Base-by-base conservation (phyloP, 2,329 filamentous ascomycete species). In the Colletotrichum spaethianum region DNA sequence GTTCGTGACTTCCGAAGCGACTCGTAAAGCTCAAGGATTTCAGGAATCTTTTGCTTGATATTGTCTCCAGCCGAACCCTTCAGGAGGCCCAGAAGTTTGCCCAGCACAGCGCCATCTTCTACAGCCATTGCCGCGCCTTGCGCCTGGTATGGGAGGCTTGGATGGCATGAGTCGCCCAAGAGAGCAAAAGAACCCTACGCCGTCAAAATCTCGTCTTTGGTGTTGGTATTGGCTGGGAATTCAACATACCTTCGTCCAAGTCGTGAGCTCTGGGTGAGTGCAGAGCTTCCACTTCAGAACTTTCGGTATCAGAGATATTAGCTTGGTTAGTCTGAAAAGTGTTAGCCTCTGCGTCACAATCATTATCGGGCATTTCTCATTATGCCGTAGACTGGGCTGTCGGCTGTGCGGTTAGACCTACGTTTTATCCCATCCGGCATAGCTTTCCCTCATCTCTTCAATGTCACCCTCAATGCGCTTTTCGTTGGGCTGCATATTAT, bases 61-160 rank as follows among this genome's bases (percentile, higher is more conserved):
- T 3, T 23, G 23, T 20, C n/a, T 2, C 48, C 6, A 2, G 42
- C 14, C 23, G 59, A 68, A 11, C 14, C 16, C 2, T 42, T 23
- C 2, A 68, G 44, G 16, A 64, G 18, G 28, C 69, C 69, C 26
- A 53, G 90, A 14, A 79, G 74, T 0, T 72, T 74, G 14, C 74
- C 76, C 14, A 79, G 67, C 2, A 77, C 59, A 20, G 75, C 73
- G 2, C 73, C 77, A 36, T 79, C 77, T 46, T 78, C 76, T 42
- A 76, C 73, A 8, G 74, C 75, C 70, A 75, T 75, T 48, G 77
- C 77, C 3, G 75, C 77, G 2, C 77, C 77, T 52, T 79, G 77
- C 3, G 73, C 76, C 31, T 78, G 75, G 56, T 78, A 75, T 0
- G 77, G 77, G 2, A 75, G 63, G 23, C 74, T 75, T 11, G 77